phyloP scores from a whole-genome alignment of 2,329 filamentous ascomycete species.

The Colletotrichum tropicale region DNA sequence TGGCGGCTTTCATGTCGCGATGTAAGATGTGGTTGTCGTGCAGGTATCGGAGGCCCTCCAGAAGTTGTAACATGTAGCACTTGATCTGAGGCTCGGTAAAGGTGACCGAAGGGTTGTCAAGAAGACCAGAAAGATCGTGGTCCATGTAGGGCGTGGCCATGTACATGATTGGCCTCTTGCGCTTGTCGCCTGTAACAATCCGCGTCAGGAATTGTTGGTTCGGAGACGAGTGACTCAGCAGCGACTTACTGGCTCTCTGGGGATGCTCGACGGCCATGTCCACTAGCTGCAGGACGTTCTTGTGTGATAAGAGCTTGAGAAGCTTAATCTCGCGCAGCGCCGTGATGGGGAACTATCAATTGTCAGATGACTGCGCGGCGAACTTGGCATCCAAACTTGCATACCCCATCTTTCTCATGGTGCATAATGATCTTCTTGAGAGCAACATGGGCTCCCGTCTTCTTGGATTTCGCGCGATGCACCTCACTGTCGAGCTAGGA shows the following conservation, averaged over 20 bases:
- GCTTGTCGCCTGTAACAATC: conserved; percentile 66
- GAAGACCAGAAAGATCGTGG: conserved; percentile 94
- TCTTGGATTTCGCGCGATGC: conserved; percentile 82
- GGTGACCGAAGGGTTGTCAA: conserved; percentile 90
- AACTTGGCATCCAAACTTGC: conserved; percentile 31
- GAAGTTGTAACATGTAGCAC: conserved; percentile 93
- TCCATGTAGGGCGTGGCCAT: conserved; percentile 99
- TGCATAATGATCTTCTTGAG: conserved; percentile 99
- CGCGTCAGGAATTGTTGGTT: conserved; percentile 26
- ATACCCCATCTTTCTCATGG: conserved; percentile 94
- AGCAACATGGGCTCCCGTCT: conserved; percentile 77
- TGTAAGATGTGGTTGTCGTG: conserved; percentile 91
- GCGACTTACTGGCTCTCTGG: conserved; percentile 60
- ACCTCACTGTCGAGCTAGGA: conserved; percentile 69
- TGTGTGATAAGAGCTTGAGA: conserved; percentile 90
- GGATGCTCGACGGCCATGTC: conserved; percentile 94
- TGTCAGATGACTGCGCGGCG: conserved; percentile 2
- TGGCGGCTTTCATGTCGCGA: conserved; percentile 98
- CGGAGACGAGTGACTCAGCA: background rate
- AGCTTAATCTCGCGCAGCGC: conserved; percentile 97
- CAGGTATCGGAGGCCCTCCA: conserved; percentile 88
- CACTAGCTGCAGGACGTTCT: conserved; percentile 84
- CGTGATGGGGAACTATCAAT: conserved; percentile 85
- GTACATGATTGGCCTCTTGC: conserved; percentile 87
- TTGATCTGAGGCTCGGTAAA: conserved; percentile 94